Evolutionary conservation across 2,329 filamentous ascomycete species (phyloP), one percentile per base, ranked within the genome.

Genomic region (Phyllosticta citribraziliensis): DNA sequence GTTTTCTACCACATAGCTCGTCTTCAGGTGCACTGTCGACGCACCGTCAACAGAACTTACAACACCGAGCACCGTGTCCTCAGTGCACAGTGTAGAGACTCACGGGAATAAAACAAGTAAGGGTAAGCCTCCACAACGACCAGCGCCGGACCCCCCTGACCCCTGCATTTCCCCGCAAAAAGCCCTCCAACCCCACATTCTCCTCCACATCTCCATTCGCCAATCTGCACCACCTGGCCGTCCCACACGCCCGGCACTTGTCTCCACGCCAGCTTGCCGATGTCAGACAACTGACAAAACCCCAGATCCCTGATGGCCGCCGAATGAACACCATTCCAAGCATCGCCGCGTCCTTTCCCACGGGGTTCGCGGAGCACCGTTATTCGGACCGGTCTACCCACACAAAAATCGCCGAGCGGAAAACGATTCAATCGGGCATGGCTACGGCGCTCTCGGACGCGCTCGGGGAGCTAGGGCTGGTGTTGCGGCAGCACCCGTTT

Each of bases 401-500:
- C n/a, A n/a, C 40, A 12, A 47, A 17, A 47, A n/a, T n/a, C 5
- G 3, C 40, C 40, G 40, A n/a, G 40, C 14, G 17, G 17, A 14
- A 47, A n/a, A 1, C 40, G 40, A 47, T 47, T 47, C 17, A 47
- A 6, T 17, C 12, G 40, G 40, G 40, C 40, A n/a, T n/a, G 17
- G 14, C n/a, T 17, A 47, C n/a, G 40, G 40, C 40, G 40, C 40
- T 47, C 40, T n/a, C 14, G 17, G 14, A 47, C 19, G 40, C 40
- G 40, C 40, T 19, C 8, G 17, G 4, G 40, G 40, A 47, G 17
- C 14, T 47, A 8, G 40, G 17, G 40, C 14, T 47, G 40, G 12
- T 47, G 40, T 14, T n/a, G 40, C 40, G 40, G 17, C 40, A 47
- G 40, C 40, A 47, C 40, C 40, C 40, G 40, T 47, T 70, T 9